These are phyloP conservation scores for Wickerhamomyces sp. DNA, from an alignment of 1,139 yeast genomes.

Conservation along the genomic window DNA sequence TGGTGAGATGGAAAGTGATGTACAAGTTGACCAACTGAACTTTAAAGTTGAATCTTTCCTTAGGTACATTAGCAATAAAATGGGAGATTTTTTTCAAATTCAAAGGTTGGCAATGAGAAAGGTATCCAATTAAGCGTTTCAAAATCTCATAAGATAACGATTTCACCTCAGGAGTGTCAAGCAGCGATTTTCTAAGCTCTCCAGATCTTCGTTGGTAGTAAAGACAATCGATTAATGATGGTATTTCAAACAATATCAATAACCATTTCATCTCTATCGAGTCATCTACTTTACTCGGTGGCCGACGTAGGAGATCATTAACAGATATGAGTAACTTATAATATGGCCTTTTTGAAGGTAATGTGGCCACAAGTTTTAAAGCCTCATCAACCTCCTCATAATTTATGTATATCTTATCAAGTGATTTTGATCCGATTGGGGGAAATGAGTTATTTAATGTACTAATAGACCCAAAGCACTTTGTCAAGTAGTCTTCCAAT, in stretches of 20 bases:
- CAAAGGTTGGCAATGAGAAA: too few species aligned
- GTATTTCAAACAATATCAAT: conserved; percentile 58
- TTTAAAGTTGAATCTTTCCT: conserved; percentile 38
- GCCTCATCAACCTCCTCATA: conserved; percentile 38
- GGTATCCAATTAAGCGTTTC: conserved; percentile 61
- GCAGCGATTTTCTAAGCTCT: too few species aligned
- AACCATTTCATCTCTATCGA: conserved; percentile 48
- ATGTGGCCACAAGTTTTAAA: conserved; percentile 38
- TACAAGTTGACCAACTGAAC: conserved; percentile 58
- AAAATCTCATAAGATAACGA: conserved; percentile 58
- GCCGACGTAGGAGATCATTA: conserved; percentile 43
- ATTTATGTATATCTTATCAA: too few species aligned
- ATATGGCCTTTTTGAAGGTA: conserved; percentile 60
- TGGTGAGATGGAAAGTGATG: conserved; percentile 56
- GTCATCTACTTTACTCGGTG: conserved; percentile 30
- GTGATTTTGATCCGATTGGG: conserved; percentile 23
- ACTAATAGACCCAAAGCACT: conserved; percentile 37
- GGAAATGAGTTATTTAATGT: conserved; percentile 49
- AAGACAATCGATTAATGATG: conserved; percentile 47
- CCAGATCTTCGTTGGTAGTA: conserved; percentile 25
- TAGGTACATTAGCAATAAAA: too few species aligned
- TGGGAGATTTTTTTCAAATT: too few species aligned
- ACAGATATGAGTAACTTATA: conserved; percentile 48
- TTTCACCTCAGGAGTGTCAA: conserved; percentile 43
- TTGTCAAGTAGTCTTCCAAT: conserved; percentile 39